Conservation (phyloP, 75 land plant genomes). For the Cupressus sempervirens region DNA sequence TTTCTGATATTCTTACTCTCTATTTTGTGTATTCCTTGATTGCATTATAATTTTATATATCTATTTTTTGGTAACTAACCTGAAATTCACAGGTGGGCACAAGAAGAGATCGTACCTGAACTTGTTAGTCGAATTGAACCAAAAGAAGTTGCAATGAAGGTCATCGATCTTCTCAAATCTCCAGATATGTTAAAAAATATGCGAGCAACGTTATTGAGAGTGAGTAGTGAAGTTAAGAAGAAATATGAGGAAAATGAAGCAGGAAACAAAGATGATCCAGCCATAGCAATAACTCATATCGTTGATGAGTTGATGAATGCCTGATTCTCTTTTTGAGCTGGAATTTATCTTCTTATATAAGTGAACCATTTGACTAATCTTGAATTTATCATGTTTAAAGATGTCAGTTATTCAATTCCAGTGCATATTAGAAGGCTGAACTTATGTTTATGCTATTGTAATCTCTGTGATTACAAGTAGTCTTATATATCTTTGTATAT, state of each 20-base stretch:
- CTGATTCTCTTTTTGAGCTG: neutral
- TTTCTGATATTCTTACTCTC: neutral
- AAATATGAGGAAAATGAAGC: neutral
- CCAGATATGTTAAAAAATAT: constrained; percentile 15
- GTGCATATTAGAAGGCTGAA: neutral
- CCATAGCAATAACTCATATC: neutral
- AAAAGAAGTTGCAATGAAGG: constrained; percentile 22
- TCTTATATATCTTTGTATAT: neutral
- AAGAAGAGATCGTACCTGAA: constrained; percentile 29
- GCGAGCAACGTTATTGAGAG: constrained; percentile 10
- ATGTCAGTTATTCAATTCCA: neutral
- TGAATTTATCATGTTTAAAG: neutral
- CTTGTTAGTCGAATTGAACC: constrained; percentile 26
- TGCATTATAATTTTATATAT: neutral
- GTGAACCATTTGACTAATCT: neutral
- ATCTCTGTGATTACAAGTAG: no score
- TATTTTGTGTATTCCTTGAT: neutral
- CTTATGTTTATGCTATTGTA: neutral
- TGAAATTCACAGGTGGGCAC: constrained; percentile 26
- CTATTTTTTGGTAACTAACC: neutral
- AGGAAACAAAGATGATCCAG: neutral
- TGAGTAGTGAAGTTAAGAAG: constrained; percentile 1
- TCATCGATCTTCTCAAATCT: constrained; percentile 16
- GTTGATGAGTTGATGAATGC: neutral
- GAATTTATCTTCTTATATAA: neutral